A percentile compares a stretch with the other conserved stretches of the same genome.
Evolutionary conservation across 106 monocot species (phyloP).

Genomic region (Hemerocallis citrina): DNA sequence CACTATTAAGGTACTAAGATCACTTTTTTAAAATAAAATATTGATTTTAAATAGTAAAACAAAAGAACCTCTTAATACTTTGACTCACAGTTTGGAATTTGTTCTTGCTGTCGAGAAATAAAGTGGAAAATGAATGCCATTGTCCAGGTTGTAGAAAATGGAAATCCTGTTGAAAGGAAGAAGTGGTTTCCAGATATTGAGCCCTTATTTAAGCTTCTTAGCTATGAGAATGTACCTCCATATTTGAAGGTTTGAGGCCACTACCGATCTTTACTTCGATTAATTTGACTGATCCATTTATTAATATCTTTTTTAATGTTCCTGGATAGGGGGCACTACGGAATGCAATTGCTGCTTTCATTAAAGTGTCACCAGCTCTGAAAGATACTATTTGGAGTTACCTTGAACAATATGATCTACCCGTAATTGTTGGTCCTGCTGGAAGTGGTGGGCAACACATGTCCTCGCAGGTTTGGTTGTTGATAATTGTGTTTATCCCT

Average conservation of each 20-base stretch:
- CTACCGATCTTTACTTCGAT: not conserved
- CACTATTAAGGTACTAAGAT: not conserved
- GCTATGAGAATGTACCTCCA: constrained; percentile 95
- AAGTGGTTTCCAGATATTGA: constrained; percentile 97
- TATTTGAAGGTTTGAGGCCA: constrained; percentile 65
- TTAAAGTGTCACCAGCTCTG: constrained; percentile 57
- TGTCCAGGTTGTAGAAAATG: constrained; percentile 89
- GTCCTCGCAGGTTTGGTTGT: constrained; percentile 43
- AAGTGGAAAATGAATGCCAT: not conserved
- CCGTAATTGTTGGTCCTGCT: constrained; percentile 59
- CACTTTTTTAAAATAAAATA: not conserved
- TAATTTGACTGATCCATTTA: not conserved
- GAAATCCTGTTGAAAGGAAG: constrained; percentile 76
- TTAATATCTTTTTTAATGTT: constrained; percentile 1
- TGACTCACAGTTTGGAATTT: not conserved
- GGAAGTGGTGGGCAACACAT: constrained; percentile 30
- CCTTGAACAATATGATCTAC: constrained; percentile 97
- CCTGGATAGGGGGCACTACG: constrained; percentile 78
- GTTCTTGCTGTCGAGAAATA: not conserved
- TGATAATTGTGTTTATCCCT: not conserved
- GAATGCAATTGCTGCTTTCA: constrained; percentile 68
- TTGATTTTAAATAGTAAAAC: not conserved
- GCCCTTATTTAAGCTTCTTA: constrained; percentile 86
- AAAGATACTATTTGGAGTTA: constrained; percentile 87
- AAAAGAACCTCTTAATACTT: not conserved